Evolutionary conservation across 805 yeast genomes (phyloP), one percentile per base, ranked within the genome.

Genomic region (Kurtzmaniella cleridarum): DNA sequence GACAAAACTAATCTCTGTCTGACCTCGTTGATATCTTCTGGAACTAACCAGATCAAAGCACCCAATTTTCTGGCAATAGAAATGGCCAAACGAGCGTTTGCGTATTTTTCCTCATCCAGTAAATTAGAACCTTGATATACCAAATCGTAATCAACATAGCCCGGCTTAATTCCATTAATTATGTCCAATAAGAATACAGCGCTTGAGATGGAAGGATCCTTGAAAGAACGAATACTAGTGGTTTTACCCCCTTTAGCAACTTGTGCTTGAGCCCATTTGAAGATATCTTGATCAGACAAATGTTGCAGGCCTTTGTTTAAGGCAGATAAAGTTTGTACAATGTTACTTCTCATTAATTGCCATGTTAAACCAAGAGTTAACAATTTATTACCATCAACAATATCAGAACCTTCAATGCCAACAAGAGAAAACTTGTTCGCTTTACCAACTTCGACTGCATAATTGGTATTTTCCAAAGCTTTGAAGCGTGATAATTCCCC

Each of bases 311-410:
- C 76, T 42, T 79, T 69, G 4, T 88, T 74, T 47, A 93, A 70
- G 31, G 79, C 73, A 37, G 83, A 74, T 56, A 93, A 75, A 2
- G 98, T 93, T 49, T 81, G 76, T 44, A 81, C 82, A 53, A 93
- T 95, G 64, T 93, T 93, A 61, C 96, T 79, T 61, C 98, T 81
- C 98, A 93, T 93, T 56, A 93, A 75, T 72, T 93, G 98, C 98
- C 98, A 93, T 29, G 91, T 97, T 40, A 93, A 75, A 11, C 93
- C 98, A 50, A 93, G 75, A 0, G 96, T 88, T 51, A 93, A 74
- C 37, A 91, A 73, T 57, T 84, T 86, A 58, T 82, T 83, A 48
- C 97, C 98, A 62, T 93, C 98, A 30, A 86, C 82, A 49, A 93
- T 91, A 65, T 93, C 98, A 2, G 96, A 87, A 38, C 98, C 98